Base-by-base conservation (phyloP, 164 flowering plant species). In the Chimonanthus salicifolius region DNA sequence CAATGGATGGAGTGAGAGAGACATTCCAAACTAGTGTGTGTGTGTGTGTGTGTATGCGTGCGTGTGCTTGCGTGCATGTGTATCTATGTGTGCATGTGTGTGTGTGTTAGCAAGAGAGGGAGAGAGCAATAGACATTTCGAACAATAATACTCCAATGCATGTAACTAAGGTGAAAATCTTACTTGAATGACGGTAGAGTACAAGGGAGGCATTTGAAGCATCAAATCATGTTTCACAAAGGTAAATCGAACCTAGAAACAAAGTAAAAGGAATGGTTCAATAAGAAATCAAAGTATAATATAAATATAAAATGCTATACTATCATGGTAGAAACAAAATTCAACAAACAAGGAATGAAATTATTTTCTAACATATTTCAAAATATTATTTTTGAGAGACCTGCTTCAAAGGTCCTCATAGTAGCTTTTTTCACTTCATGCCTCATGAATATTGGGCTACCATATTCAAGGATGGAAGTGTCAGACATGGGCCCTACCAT, bases 131-230 rank as follows among this genome's bases (percentile, higher is more conserved):
- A 33, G 16, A 63, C 13, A 5, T 63, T 21, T 63, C 9, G 11
- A 21, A n/a, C 66, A 63, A 63, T 10, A 74, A 2, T 49, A 60
- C 21, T 64, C 6, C 3, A 49, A 2, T 5, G 20, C 15, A 44
- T 49, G 15, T 73, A 68, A 20, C 43, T 20, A 43, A 58, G 49
- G 67, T 9, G 67, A 67, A 46, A 71, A 67, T 5, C 15, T 15
- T 84, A 92, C 98, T 92, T 93, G 98, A 72, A 91, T 91, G 71
- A 85, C 86, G 33, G 80, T 11, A 54, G 97, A 91, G 77, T 88
- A 93, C 8, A 82, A 71, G 3, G 92, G 90, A n/a, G 97, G 98
- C 97, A 93, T 90, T 58, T 83, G 82, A 75, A 93, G 89, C 62
- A 76, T 74, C 45, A 83, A 74, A 62, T 68, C 73, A 8, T 84